These are phyloP conservation scores for Panus rudis DNA, from an alignment of 768 basidiomycete genomes.

Conservation along the genomic window DNA sequence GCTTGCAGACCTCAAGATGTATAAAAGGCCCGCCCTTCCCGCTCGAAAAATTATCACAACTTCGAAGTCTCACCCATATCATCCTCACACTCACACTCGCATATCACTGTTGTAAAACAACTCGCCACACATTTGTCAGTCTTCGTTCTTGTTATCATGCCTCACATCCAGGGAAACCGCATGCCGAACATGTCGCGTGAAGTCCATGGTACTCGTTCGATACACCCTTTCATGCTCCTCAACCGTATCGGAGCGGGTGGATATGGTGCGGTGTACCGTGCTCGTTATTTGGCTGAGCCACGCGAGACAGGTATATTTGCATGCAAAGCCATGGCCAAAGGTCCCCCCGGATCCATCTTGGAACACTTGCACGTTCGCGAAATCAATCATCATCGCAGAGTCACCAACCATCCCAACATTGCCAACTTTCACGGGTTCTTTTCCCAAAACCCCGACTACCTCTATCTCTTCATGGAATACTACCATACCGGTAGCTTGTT, in stretches of 20 bases:
- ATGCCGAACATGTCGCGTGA: too few relatives aligned
- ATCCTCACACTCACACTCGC: too few relatives aligned
- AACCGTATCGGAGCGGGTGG: slow-evolving; percentile 85
- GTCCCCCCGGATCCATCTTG: background rate
- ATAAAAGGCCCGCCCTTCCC: too few relatives aligned
- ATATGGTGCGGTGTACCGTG: slow-evolving; percentile 91
- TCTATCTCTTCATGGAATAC: slow-evolving; percentile 62
- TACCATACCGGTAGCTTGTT: slow-evolving; percentile 39
- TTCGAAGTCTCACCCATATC: too few relatives aligned
- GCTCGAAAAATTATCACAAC: too few relatives aligned
- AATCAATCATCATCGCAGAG: slow-evolving; percentile 47
- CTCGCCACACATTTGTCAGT: too few relatives aligned
- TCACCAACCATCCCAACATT: slow-evolving; percentile 54
- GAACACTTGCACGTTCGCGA: slow-evolving; percentile 55
- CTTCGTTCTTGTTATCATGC: too few relatives aligned
- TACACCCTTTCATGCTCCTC: slow-evolving; percentile 1
- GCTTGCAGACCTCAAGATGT: too few relatives aligned
- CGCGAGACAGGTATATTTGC: slow-evolving; percentile 5
- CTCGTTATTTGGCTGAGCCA: slow-evolving; percentile 38
- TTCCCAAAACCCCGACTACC: slow-evolving; percentile 51
- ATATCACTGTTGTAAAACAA: too few relatives aligned
- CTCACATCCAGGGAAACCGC: too few relatives aligned
- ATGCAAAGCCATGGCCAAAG: slow-evolving; percentile 16
- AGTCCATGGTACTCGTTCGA: too few relatives aligned
- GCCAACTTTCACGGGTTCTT: slow-evolving; percentile 60